Evolutionary conservation across 2,329 filamentous ascomycete species (phyloP).

Genomic region (Colletotrichum scovillei): DNA sequence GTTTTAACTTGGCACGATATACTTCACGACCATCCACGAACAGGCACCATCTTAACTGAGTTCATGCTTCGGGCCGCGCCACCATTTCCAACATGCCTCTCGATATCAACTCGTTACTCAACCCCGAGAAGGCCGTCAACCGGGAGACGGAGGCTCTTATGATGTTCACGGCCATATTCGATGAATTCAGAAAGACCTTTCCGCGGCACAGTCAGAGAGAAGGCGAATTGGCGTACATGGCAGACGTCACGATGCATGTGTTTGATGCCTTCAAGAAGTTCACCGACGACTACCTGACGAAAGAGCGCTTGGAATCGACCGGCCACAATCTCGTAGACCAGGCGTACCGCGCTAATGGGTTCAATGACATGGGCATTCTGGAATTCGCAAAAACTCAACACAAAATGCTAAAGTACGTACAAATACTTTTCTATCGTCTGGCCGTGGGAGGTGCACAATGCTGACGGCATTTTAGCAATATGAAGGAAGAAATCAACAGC

Average conservation of each 20-base stretch:
- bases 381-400: constrained; percentile 20
- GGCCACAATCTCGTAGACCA: constrained; percentile 28
- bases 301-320: constrained; percentile 24
- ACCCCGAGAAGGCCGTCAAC: constrained; percentile 16
- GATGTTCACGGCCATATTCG: constrained; percentile 7
- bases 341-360: constrained; percentile 5
- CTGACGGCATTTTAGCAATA: constrained; percentile 3
- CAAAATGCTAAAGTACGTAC: constrained; percentile 22
- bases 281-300: constrained; percentile 8
- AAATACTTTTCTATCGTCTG: not conserved
- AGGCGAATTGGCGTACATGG: constrained; percentile 7
- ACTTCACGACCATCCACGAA: not conserved
- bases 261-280: constrained; percentile 9
- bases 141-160: constrained; percentile 5
- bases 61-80: not conserved
- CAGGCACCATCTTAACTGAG: not conserved
- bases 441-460: not conserved
- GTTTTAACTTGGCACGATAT: not conserved
- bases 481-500: constrained; percentile 6
- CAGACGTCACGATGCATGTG: constrained; percentile 4
- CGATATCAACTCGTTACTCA: constrained; percentile 21
- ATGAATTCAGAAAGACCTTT: not conserved
- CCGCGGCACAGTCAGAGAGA: constrained; percentile 8
- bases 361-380: constrained; percentile 27
- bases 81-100: constrained; percentile 1